Evolutionary conservation across 805 yeast species (phyloP).

Genomic region (Kazachstania bromeliacearum): DNA sequence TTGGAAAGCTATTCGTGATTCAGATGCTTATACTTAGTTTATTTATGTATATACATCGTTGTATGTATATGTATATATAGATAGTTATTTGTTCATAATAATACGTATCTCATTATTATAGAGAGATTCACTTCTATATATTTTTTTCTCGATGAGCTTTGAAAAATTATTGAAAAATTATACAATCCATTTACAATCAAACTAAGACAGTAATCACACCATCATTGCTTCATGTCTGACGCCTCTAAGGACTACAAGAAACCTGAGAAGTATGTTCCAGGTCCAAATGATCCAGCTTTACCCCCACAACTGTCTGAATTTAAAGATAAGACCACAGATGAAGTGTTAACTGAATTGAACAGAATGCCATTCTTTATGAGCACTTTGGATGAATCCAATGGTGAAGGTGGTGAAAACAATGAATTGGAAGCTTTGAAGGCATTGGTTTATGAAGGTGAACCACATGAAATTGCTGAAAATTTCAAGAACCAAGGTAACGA

Average conservation of each 20-base stretch:
- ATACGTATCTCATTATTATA: no score
- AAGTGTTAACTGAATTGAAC: conserved; percentile 68
- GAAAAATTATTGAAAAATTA: no score
- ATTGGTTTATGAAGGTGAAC: conserved; percentile 90
- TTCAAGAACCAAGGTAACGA: conserved; percentile 93
- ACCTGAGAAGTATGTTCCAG: conserved; percentile 36
- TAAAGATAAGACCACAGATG: conserved; percentile 57
- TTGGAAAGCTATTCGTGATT: conserved; percentile 39
- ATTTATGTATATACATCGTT: not conserved
- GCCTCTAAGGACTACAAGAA: conserved; percentile 16
- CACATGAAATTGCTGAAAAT: conserved; percentile 80
- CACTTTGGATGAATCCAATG: conserved; percentile 65
- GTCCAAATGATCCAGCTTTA: conserved; percentile 55
- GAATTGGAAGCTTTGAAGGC: conserved; percentile 84
- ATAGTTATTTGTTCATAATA: not conserved
- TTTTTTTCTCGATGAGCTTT: no score
- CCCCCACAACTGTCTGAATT: conserved; percentile 75
- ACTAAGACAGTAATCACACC: no score
- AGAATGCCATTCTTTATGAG: conserved; percentile 93
- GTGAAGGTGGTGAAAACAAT: conserved; percentile 63
- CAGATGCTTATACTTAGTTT: not conserved
- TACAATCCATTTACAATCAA: no score
- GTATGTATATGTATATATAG: not conserved
- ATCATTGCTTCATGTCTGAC: no score
- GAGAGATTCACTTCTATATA: no score